Evolutionary conservation across 768 basidiomycete genomes (phyloP).

Genomic region (Cystobasidiopsis lactophilus): DNA sequence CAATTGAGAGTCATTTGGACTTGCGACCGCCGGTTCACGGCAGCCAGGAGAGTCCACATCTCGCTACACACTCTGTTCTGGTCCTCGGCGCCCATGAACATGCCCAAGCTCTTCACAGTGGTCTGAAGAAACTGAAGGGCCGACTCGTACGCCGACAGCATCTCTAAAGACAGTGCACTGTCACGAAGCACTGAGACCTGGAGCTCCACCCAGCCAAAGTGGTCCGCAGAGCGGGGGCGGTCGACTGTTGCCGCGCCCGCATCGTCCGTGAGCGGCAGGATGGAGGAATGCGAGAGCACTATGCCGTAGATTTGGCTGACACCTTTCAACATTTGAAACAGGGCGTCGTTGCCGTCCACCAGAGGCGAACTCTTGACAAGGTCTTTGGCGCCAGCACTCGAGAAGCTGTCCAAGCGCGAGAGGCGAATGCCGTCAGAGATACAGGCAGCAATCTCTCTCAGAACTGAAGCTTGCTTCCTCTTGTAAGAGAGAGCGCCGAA

Average conservation of each 20-base stretch:
- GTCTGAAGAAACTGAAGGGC: slow-evolving; percentile 81
- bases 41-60: slow-evolving; percentile 33
- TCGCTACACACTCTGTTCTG: slow-evolving; percentile 32
- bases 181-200: slow-evolving; percentile 86
- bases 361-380: slow-evolving; percentile 16
- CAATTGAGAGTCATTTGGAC: slow-evolving; percentile 38
- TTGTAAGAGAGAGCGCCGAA: slow-evolving; percentile 62
- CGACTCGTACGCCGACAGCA: slow-evolving; percentile 45
- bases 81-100: slow-evolving; percentile 46
- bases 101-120: slow-evolving; percentile 49
- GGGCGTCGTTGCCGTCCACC: slow-evolving; percentile 8
- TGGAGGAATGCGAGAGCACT: slow-evolving; percentile 30
- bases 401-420: not conserved
- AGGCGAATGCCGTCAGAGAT: not conserved
- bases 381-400: not conserved
- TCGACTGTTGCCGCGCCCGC: not conserved
- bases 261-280: not conserved
- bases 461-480: slow-evolving; percentile 67
- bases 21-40: slow-evolving; percentile 57
- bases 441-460: slow-evolving; percentile 56
- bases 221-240: slow-evolving; percentile 8
- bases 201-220: slow-evolving; percentile 81
- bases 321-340: slow-evolving; percentile 36
- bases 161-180: slow-evolving; percentile 28
- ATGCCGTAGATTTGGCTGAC: slow-evolving; percentile 62